phyloP scores from a whole-genome alignment of 2,329 filamentous ascomycete genomes.

The Fusarium anthophilum region DNA sequence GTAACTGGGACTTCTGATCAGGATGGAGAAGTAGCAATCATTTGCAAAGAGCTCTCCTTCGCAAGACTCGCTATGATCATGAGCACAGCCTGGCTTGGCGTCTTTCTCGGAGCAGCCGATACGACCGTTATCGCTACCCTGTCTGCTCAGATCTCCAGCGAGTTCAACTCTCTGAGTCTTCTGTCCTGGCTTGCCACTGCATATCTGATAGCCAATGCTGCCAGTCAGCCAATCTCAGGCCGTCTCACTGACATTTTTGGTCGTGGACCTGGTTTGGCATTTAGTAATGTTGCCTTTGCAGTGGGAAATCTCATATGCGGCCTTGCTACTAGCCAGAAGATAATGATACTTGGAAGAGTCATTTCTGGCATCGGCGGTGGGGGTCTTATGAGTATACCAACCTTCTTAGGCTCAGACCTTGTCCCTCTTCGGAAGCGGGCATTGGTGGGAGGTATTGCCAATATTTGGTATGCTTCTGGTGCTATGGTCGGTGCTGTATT shows the following conservation, averaged over 20 bases:
- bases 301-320: constrained; percentile 80
- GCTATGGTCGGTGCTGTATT: constrained; percentile 1
- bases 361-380: constrained; percentile 81
- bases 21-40: not conserved
- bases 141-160: constrained; percentile 79
- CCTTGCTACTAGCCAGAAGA: constrained; percentile 66
- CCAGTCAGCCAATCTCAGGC: constrained; percentile 69
- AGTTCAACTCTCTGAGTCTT: constrained; percentile 78
- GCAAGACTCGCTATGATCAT: not conserved
- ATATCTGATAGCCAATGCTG: constrained; percentile 84
- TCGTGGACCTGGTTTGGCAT: constrained; percentile 74
- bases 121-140: constrained; percentile 82
- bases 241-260: constrained; percentile 84
- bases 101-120: constrained; percentile 68
- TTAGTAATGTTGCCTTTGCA: constrained; percentile 78
- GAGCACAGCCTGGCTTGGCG: not conserved
- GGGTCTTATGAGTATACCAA: constrained; percentile 73
- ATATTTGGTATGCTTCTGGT: not conserved
- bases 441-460: not conserved
- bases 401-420: constrained; percentile 69
- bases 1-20: fast-evolving
- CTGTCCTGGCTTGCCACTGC: constrained; percentile 84
- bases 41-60: not conserved
- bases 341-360: constrained; percentile 77
- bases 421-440: constrained; percentile 67